phyloP scores from a whole-genome alignment of 2,329 filamentous ascomycete species.

The Penicillium sp. region DNA sequence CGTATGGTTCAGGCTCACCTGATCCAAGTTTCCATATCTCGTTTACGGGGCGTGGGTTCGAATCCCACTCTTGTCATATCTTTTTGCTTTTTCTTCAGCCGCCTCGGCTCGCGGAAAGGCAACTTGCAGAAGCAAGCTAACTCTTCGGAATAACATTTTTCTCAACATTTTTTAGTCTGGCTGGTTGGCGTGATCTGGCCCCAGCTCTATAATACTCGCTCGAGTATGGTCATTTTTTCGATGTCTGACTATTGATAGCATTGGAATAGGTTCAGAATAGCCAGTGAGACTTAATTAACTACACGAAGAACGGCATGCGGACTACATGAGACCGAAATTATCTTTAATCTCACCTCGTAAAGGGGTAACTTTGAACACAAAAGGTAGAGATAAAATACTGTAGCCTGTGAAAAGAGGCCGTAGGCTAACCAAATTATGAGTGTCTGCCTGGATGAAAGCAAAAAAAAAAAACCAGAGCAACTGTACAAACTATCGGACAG shows the following conservation, averaged over 20 bases:
- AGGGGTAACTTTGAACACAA: not conserved
- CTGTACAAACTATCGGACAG: not conserved
- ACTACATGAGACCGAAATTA: too few relatives aligned
- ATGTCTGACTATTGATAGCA: too few relatives aligned
- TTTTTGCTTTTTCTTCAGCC: not conserved
- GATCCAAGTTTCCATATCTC: slow-evolving; percentile 22
- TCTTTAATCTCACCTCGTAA: not conserved
- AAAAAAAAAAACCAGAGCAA: not conserved
- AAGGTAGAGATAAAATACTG: not conserved
- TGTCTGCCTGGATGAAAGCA: not conserved
- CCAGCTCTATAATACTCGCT: not conserved
- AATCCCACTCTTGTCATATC: slow-evolving; percentile 23
- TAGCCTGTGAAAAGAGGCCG: not conserved
- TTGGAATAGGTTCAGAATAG: too few relatives aligned
- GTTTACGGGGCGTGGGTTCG: slow-evolving; percentile 23
- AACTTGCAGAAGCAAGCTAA: not conserved
- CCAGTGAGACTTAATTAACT: too few relatives aligned
- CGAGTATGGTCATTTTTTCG: too few relatives aligned
- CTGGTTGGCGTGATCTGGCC: not conserved
- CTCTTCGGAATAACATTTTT: not conserved
- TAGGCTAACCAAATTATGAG: not conserved
- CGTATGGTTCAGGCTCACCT: slow-evolving; percentile 25
- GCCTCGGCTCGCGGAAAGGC: not conserved
- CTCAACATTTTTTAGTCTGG: not conserved
- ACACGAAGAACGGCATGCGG: too few relatives aligned